Percentiles rank a stretch among this genome's conserved stretches.
phyloP scores from a whole-genome alignment of 2,329 filamentous ascomycete genomes.

The Ceratocystis eucalypticola region DNA sequence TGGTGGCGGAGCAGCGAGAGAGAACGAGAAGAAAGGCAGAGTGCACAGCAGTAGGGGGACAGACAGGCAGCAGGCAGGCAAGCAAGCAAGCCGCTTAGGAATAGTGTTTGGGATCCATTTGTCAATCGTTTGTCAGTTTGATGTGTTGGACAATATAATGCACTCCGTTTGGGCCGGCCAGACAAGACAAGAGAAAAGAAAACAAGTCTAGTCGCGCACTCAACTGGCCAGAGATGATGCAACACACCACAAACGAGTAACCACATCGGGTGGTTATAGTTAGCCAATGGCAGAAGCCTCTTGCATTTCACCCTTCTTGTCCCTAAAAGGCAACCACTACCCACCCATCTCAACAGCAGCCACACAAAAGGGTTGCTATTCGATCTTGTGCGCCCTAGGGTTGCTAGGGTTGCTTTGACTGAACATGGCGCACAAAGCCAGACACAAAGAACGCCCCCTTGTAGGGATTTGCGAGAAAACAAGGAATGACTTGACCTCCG shows the following conservation, averaged over 20 bases:
- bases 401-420: background rate
- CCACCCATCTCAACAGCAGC: no score
- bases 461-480: background rate
- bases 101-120: no score
- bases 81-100: background rate
- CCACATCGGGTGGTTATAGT: background rate
- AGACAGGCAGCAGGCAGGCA: background rate
- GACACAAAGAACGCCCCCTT: no score
- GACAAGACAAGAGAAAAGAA: background rate
- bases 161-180: background rate
- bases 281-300: no score
- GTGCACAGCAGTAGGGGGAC: no score
- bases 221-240: background rate
- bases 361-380: no score
- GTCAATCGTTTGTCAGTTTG: background rate
- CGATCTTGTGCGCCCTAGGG: no score
- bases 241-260: background rate
- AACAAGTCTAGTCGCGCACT: no score
- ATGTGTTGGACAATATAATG: background rate
- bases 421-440: background rate
- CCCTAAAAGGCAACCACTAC: no score
- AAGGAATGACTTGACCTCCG: background rate
- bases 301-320: no score
- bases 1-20: background rate
- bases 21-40: background rate